Conservation (phyloP, 345 rosid genomes). For the Kernera saxatilis region DNA sequence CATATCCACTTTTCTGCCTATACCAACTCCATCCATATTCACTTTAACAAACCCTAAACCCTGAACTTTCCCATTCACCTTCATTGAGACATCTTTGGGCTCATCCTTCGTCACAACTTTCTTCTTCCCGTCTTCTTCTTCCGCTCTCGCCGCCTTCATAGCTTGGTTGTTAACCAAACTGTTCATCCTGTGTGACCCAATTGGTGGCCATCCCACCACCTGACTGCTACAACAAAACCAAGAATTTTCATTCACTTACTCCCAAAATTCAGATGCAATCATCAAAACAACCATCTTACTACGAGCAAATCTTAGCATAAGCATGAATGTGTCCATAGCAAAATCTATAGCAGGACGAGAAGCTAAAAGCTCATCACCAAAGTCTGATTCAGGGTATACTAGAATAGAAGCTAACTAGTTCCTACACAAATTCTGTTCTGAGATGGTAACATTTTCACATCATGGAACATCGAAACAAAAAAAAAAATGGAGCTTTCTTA, state of each 20-base stretch:
- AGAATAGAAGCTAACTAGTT: not conserved
- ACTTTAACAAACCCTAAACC: slow-evolving; percentile 70
- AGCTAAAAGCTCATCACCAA: not conserved
- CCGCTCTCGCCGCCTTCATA: slow-evolving; percentile 46
- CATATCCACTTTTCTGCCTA: slow-evolving; percentile 89
- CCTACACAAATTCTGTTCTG: not conserved
- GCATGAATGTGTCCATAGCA: not conserved
- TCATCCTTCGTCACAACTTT: slow-evolving; percentile 32
- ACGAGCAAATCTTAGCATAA: not conserved
- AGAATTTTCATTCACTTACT: not conserved
- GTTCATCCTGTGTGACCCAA: slow-evolving; percentile 72
- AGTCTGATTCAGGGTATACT: not conserved
- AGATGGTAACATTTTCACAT: slow-evolving; percentile 5
- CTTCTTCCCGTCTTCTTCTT: slow-evolving; percentile 24
- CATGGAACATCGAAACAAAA: not conserved
- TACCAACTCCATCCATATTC: slow-evolving; percentile 81
- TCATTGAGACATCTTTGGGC: slow-evolving; percentile 43
- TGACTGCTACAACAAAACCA: slow-evolving; percentile 48
- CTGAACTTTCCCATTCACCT: slow-evolving; percentile 42
- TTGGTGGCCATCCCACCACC: slow-evolving; percentile 95
- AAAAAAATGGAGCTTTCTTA: not conserved
- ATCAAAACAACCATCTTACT: not conserved
- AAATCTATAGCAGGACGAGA: not conserved
- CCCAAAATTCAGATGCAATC: not conserved
- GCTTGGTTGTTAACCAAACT: slow-evolving; percentile 57